Base-by-base conservation (phyloP, 2,329 filamentous ascomycete genomes). In the Trichophyton benhamiae region DNA sequence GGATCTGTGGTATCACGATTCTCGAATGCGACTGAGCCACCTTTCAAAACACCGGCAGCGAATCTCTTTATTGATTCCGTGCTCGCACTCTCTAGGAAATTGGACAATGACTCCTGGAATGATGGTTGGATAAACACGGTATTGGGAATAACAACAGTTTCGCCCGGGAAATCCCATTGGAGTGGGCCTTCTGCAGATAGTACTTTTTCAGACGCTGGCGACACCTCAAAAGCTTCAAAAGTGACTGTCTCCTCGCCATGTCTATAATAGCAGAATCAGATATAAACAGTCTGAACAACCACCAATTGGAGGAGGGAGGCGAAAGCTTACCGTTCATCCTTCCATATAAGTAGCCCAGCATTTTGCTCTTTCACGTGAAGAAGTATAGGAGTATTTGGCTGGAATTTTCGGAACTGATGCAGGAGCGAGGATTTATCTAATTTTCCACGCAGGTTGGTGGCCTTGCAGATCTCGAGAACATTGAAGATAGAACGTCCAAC, bases 211-310 rank as follows among this genome's bases (percentile, higher is more conserved):
- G 80, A 81, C 0, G 68, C 67, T 0, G 85, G 75, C 0, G 83
- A 84, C 0, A 80, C 76, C 67, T 88, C 84, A 61, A 87, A 87
- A 0, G 76, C 76, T 68, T 88, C 85, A 55, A 86, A 80, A 61
- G 83, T 17, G 65, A 79, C 64, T 66, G 64, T 20, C 52, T 72
- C 30, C 20, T 65, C 52, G 1, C 60, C 17, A 6, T 60, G 41
- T 60, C 67, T 69, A 61, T 60, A 52, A 53, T 59, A 33, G 60
- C 49, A 52, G 27, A 52, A 20, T 58, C 15, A 25, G 15, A 9
- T 15, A 17, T 15, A 33, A 15, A n/a, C 9, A 33, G n/a, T 30
- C 13, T n/a, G 17, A 27, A 15, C 25, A 38, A 11, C 33, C 2
- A 15, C 30, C n/a, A 41, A 17, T 8, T 30, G 27, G 27, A 2